Conservation (phyloP, 805 yeast species). For the Yarrowia deformans region DNA sequence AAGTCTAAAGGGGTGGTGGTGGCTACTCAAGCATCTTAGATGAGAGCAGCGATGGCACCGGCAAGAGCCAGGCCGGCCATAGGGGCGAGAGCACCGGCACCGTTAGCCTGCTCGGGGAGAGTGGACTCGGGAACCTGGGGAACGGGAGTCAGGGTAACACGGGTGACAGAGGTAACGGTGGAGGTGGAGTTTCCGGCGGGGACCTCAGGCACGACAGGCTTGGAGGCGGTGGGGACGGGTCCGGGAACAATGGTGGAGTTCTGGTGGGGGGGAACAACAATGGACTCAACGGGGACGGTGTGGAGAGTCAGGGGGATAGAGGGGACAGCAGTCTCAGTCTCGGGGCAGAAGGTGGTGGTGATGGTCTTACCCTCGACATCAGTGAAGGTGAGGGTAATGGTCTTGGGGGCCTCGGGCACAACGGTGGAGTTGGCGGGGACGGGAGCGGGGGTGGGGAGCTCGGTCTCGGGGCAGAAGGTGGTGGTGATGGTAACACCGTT, state of each 20-base stretch:
- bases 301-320: slow-evolving; percentile 18
- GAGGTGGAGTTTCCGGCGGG: slow-evolving; percentile 39
- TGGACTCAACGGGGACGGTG: slow-evolving; percentile 19
- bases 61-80: slow-evolving; percentile 39
- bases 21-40: slow-evolving; percentile 24
- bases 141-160: slow-evolving; percentile 36
- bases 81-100: slow-evolving; percentile 36
- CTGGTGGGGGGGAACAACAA: slow-evolving; percentile 27
- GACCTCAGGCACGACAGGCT: slow-evolving; percentile 33
- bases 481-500: slow-evolving; percentile 39
- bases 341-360: slow-evolving; percentile 39
- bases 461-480: slow-evolving; percentile 40
- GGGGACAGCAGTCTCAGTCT: slow-evolving; percentile 39
- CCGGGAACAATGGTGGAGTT: slow-evolving; percentile 33
- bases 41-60: slow-evolving; percentile 38
- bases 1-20: not conserved
- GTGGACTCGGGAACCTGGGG: slow-evolving; percentile 35
- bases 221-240: slow-evolving; percentile 25
- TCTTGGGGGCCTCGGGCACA: slow-evolving; percentile 28
- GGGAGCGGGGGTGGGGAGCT: slow-evolving; percentile 33
- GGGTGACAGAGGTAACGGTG: slow-evolving; percentile 38
- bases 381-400: slow-evolving; percentile 37
- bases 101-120: slow-evolving; percentile 38
- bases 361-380: slow-evolving; percentile 37
- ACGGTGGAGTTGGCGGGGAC: slow-evolving; percentile 28